Percentiles rank a stretch among this genome's conserved stretches.
These are phyloP conservation scores for Dovyalis caffra DNA, from an alignment of 345 rosid species.

Conservation along the genomic window DNA sequence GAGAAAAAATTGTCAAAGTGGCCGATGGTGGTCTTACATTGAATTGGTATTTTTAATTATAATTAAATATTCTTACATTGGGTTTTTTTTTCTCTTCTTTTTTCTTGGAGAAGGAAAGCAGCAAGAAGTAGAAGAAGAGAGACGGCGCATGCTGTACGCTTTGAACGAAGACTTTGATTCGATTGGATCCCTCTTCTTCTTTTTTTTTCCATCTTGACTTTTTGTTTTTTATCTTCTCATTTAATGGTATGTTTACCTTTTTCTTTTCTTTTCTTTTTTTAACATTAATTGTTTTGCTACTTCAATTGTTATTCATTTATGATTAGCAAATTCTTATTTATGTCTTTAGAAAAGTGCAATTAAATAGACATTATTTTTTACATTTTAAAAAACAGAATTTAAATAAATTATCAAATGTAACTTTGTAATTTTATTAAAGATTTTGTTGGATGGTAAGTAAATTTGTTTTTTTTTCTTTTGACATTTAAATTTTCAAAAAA, in stretches of 20 bases:
- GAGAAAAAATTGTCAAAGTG: neutral
- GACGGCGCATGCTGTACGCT: neutral
- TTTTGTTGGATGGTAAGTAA: neutral
- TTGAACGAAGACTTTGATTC: slow-evolving; percentile 1
- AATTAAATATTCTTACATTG: neutral
- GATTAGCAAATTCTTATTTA: no score
- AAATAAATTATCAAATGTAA: no score
- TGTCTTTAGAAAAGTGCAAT: no score
- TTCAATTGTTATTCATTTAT: no score
- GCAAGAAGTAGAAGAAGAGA: neutral
- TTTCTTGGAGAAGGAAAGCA: neutral
- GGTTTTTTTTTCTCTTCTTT: neutral
- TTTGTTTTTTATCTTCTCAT: neutral
- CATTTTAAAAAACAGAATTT: no score
- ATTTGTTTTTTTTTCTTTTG: neutral
- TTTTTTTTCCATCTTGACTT: neutral
- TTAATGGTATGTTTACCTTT: neutral
- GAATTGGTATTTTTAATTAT: neutral
- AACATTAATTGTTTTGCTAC: neutral
- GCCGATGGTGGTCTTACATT: neutral
- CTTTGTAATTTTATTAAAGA: neutral
- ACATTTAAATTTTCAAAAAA: neutral
- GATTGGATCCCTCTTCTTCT: neutral
- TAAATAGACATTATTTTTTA: no score
- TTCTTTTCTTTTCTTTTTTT: neutral